Percentiles rank a stretch among this genome's conserved stretches.
phyloP scores from a whole-genome alignment of 73 alveolate genomes.

The Symbiodinium natans region DNA sequence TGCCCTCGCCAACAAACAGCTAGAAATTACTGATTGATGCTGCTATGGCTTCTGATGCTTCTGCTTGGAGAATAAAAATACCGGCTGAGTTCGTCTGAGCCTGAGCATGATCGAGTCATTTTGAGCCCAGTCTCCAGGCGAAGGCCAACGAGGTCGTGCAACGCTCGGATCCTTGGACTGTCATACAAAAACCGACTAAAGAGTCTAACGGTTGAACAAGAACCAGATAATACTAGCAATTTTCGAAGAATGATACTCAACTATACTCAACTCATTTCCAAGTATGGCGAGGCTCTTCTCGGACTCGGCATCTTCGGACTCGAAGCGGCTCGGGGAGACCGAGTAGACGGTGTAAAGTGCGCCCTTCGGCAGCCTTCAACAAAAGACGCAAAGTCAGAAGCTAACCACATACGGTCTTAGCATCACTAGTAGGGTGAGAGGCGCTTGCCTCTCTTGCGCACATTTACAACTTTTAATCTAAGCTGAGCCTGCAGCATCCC shows the following conservation, averaged over 20 bases:
- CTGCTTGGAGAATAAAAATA: neutral
- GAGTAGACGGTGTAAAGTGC: neutral
- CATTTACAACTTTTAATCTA: too few species aligned
- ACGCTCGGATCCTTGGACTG: slow-evolving; percentile 30
- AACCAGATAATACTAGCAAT: too few species aligned
- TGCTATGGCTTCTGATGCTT: neutral
- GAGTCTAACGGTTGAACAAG: neutral
- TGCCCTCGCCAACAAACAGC: too few species aligned
- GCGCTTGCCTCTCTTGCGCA: too few species aligned
- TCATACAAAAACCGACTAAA: neutral
- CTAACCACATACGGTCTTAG: too few species aligned
- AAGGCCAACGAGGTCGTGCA: slow-evolving; percentile 70
- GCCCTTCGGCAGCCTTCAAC: slow-evolving; percentile 4
- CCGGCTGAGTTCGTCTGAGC: neutral
- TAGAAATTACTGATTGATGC: too few species aligned
- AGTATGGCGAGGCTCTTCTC: slow-evolving; percentile 26
- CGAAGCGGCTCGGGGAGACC: slow-evolving; percentile 61
- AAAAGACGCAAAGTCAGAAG: too few species aligned
- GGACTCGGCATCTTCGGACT: slow-evolving; percentile 55
- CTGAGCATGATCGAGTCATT: neutral
- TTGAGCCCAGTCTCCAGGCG: slow-evolving; percentile 31
- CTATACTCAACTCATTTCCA: neutral
- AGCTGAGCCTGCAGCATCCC: too few species aligned
- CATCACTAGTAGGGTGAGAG: too few species aligned
- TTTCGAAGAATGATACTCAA: too few species aligned